A percentile compares a stretch with the other conserved stretches of the same genome.
Evolutionary conservation across 176 grass and related monocot species (phyloP).

Genomic region (Carex parvula): DNA sequence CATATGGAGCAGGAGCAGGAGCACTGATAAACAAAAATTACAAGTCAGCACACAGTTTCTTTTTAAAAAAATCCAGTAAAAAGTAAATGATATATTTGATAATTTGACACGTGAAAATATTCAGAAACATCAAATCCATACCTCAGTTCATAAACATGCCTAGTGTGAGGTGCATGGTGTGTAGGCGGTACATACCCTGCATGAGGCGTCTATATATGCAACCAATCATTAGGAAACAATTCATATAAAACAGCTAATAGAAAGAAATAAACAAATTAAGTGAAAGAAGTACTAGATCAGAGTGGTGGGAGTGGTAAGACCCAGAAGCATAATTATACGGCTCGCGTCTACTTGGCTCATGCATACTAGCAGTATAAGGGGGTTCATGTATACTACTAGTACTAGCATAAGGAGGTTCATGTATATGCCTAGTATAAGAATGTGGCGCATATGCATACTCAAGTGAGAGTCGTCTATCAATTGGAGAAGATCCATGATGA

Average conservation of each 20-base stretch:
- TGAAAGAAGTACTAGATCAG: conserved; percentile 5
- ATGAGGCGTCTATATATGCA: conserved; percentile 19
- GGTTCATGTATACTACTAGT: not conserved
- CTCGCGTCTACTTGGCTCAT: not conserved
- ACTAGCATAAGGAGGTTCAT: not conserved
- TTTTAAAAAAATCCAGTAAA: not conserved
- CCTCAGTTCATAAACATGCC: conserved; percentile 18
- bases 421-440: not conserved
- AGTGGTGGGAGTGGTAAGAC: not conserved
- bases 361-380: not conserved
- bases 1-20: not conserved
- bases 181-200: not conserved
- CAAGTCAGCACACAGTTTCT: not conserved
- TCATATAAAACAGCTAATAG: not conserved
- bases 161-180: not conserved
- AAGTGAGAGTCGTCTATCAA: not conserved
- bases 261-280: not conserved
- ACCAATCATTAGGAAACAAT: not conserved
- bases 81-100: not conserved
- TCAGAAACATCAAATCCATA: not conserved
- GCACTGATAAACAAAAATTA: not conserved
- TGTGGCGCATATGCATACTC: conserved; percentile 9
- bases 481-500: not conserved
- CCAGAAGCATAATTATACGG: conserved; percentile 11
- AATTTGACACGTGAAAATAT: not conserved